Conservation (phyloP, 2,329 filamentous ascomycete species). For the Pyrenochaeta sp. region DNA sequence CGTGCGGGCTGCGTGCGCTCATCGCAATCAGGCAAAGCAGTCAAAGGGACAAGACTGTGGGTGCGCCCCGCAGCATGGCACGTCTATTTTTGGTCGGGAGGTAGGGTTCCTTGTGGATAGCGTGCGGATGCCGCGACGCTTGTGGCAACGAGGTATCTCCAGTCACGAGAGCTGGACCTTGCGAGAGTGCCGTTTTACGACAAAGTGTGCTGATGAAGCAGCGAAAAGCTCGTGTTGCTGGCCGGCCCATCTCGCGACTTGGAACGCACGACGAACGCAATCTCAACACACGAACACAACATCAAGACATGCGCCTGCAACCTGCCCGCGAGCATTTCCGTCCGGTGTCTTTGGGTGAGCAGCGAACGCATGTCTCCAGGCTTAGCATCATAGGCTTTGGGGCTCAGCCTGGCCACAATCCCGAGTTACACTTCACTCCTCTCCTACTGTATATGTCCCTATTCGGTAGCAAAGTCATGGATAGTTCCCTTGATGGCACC, state of each 20-base stretch:
- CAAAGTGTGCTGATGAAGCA: slow-evolving; percentile 15
- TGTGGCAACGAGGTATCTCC: slow-evolving; percentile 19
- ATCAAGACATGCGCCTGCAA: background rate
- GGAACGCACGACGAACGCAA: slow-evolving; percentile 6
- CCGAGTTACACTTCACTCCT: too few relatives aligned
- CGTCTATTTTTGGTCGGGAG: slow-evolving; percentile 18
- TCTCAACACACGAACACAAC: slow-evolving; percentile 8
- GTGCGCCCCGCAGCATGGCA: slow-evolving; percentile 13
- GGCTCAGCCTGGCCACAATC: too few relatives aligned
- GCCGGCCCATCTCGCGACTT: slow-evolving; percentile 10
- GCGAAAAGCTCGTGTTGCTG: slow-evolving; percentile 9
- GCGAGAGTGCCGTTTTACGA: slow-evolving; percentile 2
- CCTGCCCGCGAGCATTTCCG: background rate
- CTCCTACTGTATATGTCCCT: too few relatives aligned
- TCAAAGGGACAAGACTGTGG: slow-evolving; percentile 4
- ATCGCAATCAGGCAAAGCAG: slow-evolving; percentile 9
- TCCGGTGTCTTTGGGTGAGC: too few relatives aligned
- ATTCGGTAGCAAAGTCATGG: too few relatives aligned
- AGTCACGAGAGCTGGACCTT: slow-evolving; percentile 15
- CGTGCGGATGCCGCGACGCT: slow-evolving; percentile 21
- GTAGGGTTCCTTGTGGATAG: slow-evolving; percentile 4
- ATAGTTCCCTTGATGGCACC: too few relatives aligned
- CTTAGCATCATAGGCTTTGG: too few relatives aligned
- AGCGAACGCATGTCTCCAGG: too few relatives aligned
- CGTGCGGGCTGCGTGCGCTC: slow-evolving; percentile 20